A percentile compares a stretch with the other conserved stretches of the same genome.
phyloP scores from a whole-genome alignment of 192 early-diverging fungal genomes.

The Podila horticola region DNA sequence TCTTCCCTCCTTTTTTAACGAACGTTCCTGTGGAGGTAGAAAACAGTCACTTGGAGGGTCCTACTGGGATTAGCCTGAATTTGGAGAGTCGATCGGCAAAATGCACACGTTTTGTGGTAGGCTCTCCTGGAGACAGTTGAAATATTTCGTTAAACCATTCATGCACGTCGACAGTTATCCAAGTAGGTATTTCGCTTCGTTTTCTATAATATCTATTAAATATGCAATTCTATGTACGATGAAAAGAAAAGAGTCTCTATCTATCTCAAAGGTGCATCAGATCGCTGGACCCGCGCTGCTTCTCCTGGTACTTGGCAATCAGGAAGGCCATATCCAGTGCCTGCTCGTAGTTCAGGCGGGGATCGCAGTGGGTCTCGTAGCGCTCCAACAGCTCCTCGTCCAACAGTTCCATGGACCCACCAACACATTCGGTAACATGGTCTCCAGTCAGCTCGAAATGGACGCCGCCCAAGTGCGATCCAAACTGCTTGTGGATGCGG shows the following conservation, averaged over 20 bases:
- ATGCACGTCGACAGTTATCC: no score
- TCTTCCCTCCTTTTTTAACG: no score
- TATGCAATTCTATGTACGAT: no score
- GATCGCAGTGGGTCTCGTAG: constrained; percentile 97
- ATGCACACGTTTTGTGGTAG: no score
- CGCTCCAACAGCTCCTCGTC: constrained; percentile 85
- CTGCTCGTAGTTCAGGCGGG: constrained; percentile 97
- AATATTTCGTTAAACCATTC: no score
- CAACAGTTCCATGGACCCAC: constrained; percentile 96
- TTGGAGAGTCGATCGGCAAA: no score
- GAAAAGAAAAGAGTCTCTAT: neutral
- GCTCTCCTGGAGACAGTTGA: no score
- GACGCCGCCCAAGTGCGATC: constrained; percentile 88
- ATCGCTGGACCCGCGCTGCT: constrained; percentile 52
- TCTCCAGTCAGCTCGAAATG: constrained; percentile 98
- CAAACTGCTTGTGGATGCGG: constrained; percentile 78
- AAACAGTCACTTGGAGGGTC: no score
- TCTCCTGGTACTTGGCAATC: constrained; percentile 91
- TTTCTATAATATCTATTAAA: no score
- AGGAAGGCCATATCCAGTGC: constrained; percentile 96
- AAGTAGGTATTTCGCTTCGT: no score
- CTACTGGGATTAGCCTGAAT: no score
- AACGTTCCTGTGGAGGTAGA: no score
- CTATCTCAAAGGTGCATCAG: constrained; percentile 23
- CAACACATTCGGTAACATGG: constrained; percentile 95